A percentile compares a stretch with the other conserved stretches of the same genome.
These are phyloP conservation scores for Chlorella ohadii DNA, from an alignment of 139 green algal genomes.

Conservation along the genomic window DNA sequence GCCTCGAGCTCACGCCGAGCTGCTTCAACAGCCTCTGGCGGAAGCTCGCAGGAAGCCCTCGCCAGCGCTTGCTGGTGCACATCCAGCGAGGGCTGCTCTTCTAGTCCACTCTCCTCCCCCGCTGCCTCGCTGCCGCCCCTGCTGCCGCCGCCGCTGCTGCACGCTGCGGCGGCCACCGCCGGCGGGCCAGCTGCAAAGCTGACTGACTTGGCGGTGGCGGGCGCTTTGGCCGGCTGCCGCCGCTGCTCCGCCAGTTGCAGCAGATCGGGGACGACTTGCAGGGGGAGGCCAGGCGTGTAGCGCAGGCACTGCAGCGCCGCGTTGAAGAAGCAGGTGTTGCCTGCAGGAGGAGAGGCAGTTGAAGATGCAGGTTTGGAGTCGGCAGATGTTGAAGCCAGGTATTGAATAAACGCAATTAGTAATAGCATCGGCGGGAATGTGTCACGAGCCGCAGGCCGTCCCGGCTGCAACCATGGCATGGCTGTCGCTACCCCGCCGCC, in stretches of 20 bases:
- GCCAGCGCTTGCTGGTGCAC: conserved; percentile 21
- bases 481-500: too few relatives aligned
- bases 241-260: conserved; percentile 1
- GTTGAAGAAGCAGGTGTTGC: conserved; percentile 76
- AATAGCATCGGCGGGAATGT: too few relatives aligned
- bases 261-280: conserved; percentile 56
- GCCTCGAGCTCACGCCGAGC: background rate
- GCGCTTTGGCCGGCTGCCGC: background rate
- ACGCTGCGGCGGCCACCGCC: background rate
- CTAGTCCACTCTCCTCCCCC: too few relatives aligned
- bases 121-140: background rate
- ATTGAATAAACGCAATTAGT: too few relatives aligned
- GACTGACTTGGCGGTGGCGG: too few relatives aligned
- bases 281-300: conserved; percentile 52
- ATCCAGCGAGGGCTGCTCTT: background rate
- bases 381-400: too few relatives aligned
- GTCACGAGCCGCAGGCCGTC: too few relatives aligned
- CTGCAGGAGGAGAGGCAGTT: conserved; percentile 8
- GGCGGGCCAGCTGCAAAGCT: too few relatives aligned
- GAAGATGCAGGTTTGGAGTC: too few relatives aligned
- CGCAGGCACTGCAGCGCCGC: conserved; percentile 71
- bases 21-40: background rate
- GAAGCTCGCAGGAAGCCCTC: background rate
- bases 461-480: too few relatives aligned
- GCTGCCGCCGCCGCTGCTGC: background rate